Conservation (phyloP, 306 rosid species). For the Cicer bijugum region DNA sequence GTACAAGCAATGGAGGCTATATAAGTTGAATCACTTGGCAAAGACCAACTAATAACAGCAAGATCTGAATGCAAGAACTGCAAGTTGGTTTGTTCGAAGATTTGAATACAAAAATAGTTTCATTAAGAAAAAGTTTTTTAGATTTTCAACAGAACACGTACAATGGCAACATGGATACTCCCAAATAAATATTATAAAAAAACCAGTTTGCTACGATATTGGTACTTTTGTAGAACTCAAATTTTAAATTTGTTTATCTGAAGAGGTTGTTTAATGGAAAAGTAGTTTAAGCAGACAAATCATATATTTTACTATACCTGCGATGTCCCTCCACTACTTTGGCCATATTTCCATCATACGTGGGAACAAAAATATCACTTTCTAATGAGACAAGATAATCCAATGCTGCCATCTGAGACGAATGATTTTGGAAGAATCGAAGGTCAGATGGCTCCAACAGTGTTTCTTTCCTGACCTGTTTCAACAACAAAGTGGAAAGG, state of each 20-base stretch:
- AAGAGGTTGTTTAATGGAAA: background rate
- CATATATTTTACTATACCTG: conserved; percentile 58
- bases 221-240: conserved; percentile 3
- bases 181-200: background rate
- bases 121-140: background rate
- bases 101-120: conserved; percentile 20
- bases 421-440: conserved; percentile 86
- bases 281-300: conserved; percentile 1
- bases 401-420: conserved; percentile 98
- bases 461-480: conserved; percentile 94
- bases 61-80: background rate
- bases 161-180: background rate
- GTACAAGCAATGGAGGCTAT: conserved; percentile 43
- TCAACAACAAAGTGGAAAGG: conserved; percentile 40
- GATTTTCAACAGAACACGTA: background rate
- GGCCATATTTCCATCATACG: conserved; percentile 99
- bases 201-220: background rate
- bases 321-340: conserved; percentile 99
- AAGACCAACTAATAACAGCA: background rate
- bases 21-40: conserved; percentile 36
- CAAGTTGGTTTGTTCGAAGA: background rate
- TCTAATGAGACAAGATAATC: conserved; percentile 96
- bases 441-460: conserved; percentile 85
- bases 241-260: background rate
- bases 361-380: conserved; percentile 96